Evolutionary conservation across 306 rosid genomes (phyloP).

Genomic region (Begonia fuchsioides): DNA sequence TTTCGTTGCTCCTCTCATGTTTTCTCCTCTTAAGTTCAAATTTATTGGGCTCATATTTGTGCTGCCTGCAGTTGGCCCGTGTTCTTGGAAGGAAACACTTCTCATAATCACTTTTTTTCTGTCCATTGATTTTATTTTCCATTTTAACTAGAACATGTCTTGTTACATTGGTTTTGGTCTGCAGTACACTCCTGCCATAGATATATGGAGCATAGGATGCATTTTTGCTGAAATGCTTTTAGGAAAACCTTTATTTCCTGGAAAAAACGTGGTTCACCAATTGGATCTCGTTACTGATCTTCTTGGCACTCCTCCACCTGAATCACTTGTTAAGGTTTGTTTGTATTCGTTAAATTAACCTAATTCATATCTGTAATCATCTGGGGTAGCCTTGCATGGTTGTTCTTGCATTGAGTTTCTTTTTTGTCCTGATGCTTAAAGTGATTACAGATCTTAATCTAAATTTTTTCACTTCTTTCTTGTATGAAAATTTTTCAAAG

Average conservation of each 20-base stretch:
- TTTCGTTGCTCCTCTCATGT: too few relatives aligned
- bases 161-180: slow-evolving; percentile 13
- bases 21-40: too few relatives aligned
- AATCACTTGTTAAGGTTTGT: slow-evolving; percentile 75
- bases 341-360: neutral
- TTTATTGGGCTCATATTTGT: too few relatives aligned
- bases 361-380: too few relatives aligned
- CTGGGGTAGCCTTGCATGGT: too few relatives aligned
- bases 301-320: slow-evolving; percentile 85
- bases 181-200: slow-evolving; percentile 96
- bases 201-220: slow-evolving; percentile 99
- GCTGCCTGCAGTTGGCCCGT: too few relatives aligned
- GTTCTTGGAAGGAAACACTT: too few relatives aligned
- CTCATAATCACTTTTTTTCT: too few relatives aligned
- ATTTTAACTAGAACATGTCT: neutral
- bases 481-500: slow-evolving; percentile 14
- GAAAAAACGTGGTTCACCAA: slow-evolving; percentile 94
- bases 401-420: too few relatives aligned
- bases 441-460: neutral
- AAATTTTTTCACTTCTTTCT: neutral
- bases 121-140: too few relatives aligned
- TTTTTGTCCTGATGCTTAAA: neutral
- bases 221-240: slow-evolving; percentile 88
- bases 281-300: slow-evolving; percentile 96
- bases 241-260: slow-evolving; percentile 87